A percentile compares a stretch with the other conserved stretches of the same genome.
These are phyloP conservation scores for Mycena maculata DNA, from an alignment of 768 basidiomycete genomes.

Conservation along the genomic window DNA sequence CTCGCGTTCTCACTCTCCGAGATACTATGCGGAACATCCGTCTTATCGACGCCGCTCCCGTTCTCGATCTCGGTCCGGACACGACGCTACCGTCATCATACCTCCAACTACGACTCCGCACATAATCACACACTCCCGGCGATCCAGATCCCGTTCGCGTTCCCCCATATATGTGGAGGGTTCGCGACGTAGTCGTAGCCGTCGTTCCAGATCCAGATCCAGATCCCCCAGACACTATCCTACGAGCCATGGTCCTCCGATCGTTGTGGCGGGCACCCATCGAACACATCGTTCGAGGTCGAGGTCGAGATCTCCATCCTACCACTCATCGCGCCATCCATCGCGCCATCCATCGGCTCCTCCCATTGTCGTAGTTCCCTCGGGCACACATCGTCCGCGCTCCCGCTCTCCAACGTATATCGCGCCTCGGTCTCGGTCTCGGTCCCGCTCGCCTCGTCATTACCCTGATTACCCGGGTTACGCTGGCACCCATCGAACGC, in stretches of 20 bases:
- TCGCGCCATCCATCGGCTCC: neutral
- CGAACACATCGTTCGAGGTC: neutral
- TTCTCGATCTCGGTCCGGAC: slow-evolving; percentile 15
- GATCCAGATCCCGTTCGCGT: slow-evolving; percentile 36
- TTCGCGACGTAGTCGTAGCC: neutral
- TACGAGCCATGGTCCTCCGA: neutral
- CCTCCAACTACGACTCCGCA: slow-evolving; percentile 3
- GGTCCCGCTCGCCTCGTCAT: slow-evolving; percentile 33
- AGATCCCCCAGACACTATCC: slow-evolving; percentile 16
- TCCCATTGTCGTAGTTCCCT: neutral
- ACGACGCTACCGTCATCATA: neutral
- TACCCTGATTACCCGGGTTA: neutral
- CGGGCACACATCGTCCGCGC: slow-evolving; percentile 8
- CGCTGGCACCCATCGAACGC: neutral
- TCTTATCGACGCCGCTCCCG: slow-evolving; percentile 12
- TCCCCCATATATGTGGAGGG: slow-evolving; percentile 24
- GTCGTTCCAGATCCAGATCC: slow-evolving; percentile 10
- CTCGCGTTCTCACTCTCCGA: slow-evolving; percentile 21
- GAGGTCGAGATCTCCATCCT: slow-evolving; percentile 29
- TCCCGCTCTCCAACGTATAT: slow-evolving; percentile 35
- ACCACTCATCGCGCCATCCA: slow-evolving; percentile 7
- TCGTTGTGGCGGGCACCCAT: neutral
- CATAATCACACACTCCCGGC: slow-evolving; percentile 26
- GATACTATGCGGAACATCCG: slow-evolving; percentile 7
- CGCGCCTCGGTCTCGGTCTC: slow-evolving; percentile 25